phyloP scores from a whole-genome alignment of 2,329 filamentous ascomycete species.

The Diaporthe australafricana region DNA sequence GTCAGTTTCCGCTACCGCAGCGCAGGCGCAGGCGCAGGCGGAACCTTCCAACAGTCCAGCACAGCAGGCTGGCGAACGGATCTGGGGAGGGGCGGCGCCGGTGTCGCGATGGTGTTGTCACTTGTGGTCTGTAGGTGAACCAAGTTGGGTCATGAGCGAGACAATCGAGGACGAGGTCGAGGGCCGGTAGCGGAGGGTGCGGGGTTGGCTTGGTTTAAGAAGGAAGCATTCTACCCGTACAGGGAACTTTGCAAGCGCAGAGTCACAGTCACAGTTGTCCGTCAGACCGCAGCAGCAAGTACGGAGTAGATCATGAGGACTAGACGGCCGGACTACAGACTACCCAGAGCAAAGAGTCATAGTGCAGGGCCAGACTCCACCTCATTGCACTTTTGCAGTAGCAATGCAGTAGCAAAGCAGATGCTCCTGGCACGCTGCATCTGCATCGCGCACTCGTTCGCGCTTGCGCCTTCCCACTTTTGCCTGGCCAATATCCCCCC shows the following conservation, averaged over 20 bases:
- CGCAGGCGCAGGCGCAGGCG: conserved; percentile 15
- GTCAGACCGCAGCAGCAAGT: not conserved
- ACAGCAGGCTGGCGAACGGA: conserved; percentile 28
- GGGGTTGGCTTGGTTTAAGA: conserved; percentile 33
- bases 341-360: not conserved
- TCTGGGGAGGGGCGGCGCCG: conserved; percentile 32
- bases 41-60: conserved; percentile 29
- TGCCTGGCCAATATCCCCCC: conserved; percentile 3
- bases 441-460: not conserved
- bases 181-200: conserved; percentile 38
- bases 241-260: not conserved
- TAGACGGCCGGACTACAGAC: not conserved
- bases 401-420: not conserved
- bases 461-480: conserved; percentile 15
- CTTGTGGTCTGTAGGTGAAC: conserved; percentile 20
- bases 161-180: conserved; percentile 21
- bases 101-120: conserved; percentile 38
- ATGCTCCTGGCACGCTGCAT: not conserved
- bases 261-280: conserved; percentile 1
- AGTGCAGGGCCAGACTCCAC: not conserved
- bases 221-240: conserved; percentile 15
- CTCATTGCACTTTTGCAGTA: too few relatives aligned
- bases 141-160: conserved; percentile 33
- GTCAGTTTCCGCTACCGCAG: conserved; percentile 23
- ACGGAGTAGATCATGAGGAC: not conserved